These are phyloP conservation scores for Xylaria sp. DNA, from an alignment of 2,329 filamentous ascomycete genomes.

Conservation along the genomic window DNA sequence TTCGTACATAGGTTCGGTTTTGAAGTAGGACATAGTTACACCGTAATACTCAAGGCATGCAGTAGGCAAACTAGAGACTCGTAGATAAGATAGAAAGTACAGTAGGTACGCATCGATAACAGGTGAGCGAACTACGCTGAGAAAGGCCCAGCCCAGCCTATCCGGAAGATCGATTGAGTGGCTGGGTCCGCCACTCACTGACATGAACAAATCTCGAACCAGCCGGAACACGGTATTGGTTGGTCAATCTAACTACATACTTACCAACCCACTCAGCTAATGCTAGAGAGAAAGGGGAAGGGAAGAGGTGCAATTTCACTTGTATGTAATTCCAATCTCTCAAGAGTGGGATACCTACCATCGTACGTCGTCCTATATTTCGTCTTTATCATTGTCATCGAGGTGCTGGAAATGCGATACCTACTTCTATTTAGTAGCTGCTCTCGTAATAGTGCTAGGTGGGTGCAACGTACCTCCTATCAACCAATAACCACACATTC, in stretches of 20 bases:
- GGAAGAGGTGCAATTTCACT: background rate
- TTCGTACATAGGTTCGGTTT: too few species aligned
- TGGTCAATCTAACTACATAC: background rate
- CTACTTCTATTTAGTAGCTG: background rate
- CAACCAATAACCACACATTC: background rate
- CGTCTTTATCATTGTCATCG: background rate
- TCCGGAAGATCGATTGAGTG: conserved; percentile 21
- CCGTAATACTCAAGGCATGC: background rate
- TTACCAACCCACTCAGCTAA: background rate
- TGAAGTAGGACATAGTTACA: background rate
- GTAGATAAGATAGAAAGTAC: background rate
- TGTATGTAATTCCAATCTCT: too few species aligned
- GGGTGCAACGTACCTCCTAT: background rate
- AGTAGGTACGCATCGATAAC: too few species aligned
- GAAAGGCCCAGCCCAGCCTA: background rate
- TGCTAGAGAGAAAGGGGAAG: background rate
- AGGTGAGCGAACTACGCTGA: background rate
- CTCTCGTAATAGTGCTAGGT: background rate
- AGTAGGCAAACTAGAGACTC: background rate
- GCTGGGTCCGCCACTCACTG: background rate
- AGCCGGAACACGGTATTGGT: conserved; percentile 18
- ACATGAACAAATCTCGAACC: conserved; percentile 38
- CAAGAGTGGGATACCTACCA: too few species aligned
- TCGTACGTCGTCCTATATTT: too few species aligned
- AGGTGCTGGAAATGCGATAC: background rate